Percentiles rank a stretch among this genome's conserved stretches.
Evolutionary conservation across 495 filamentous ascomycete species (phyloP).

Genomic region (Astrocystis sublimbata): DNA sequence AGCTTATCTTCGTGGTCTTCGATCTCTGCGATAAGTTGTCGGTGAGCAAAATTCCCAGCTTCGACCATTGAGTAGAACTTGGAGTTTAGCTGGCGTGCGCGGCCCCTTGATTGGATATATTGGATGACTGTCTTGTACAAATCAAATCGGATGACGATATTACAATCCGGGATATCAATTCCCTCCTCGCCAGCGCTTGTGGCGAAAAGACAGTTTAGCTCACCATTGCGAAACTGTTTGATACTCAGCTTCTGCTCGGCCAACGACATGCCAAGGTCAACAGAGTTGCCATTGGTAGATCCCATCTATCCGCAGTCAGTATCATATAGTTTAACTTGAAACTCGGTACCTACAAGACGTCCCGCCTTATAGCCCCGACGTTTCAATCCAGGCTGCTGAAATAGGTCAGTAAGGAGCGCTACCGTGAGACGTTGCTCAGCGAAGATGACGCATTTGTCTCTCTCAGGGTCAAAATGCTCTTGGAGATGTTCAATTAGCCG

Average conservation of each 20-base stretch:
- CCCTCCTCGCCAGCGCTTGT: constrained; percentile 95
- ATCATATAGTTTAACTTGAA: background rate
- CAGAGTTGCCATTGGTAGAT: constrained; percentile 43
- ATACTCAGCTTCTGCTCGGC: constrained; percentile 76
- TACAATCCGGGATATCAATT: constrained; percentile 94
- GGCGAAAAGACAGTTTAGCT: constrained; percentile 85
- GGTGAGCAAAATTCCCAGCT: constrained; percentile 61
- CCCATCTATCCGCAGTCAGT: constrained; percentile 27
- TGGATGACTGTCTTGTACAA: constrained; percentile 91
- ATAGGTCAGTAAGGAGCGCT: constrained; percentile 64
- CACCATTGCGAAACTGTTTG: constrained; percentile 73
- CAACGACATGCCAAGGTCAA: constrained; percentile 53
- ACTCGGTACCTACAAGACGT: constrained; percentile 58
- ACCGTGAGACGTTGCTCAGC: constrained; percentile 78
- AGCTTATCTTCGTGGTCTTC: constrained; percentile 56
- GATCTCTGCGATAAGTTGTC: constrained; percentile 57
- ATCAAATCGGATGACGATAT: constrained; percentile 85
- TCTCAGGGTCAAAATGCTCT: constrained; percentile 54
- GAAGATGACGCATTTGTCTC: constrained; percentile 81
- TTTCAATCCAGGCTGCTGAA: constrained; percentile 54
- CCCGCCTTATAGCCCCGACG: constrained; percentile 64
- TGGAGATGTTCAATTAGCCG: constrained; percentile 59
- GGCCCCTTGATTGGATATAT: constrained; percentile 93
- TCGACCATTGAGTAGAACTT: constrained; percentile 86
- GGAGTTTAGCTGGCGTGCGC: constrained; percentile 75